Evolutionary conservation across 169 alveolate genomes (phyloP).

Genomic region (Theileria annulata): DNA sequence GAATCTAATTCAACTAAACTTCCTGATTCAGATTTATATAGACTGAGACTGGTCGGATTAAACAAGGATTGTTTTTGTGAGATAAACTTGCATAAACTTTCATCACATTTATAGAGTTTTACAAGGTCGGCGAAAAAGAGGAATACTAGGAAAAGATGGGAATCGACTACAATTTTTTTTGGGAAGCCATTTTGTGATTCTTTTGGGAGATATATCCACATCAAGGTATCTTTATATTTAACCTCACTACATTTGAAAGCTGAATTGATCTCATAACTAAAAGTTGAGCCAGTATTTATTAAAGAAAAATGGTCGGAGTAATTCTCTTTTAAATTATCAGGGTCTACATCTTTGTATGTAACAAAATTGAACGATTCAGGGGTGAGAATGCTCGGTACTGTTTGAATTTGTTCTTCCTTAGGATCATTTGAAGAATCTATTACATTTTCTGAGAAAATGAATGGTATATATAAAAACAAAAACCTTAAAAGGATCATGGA

Average conservation of each 20-base stretch:
- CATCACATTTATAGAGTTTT: too few relatives aligned
- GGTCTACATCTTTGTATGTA: not conserved
- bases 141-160: not conserved
- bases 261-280: not conserved
- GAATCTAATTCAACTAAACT: too few relatives aligned
- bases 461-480: not conserved
- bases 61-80: too few relatives aligned
- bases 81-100: too few relatives aligned
- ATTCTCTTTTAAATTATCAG: not conserved
- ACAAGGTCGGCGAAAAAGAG: too few relatives aligned
- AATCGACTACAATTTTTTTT: not conserved
- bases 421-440: not conserved
- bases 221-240: not conserved
- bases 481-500: not conserved
- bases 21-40: too few relatives aligned
- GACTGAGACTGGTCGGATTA: too few relatives aligned
- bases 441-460: not conserved
- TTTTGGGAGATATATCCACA: not conserved
- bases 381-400: not conserved
- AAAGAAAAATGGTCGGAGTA: not conserved
- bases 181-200: not conserved
- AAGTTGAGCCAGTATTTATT: not conserved
- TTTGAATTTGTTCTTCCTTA: not conserved
- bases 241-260: not conserved
- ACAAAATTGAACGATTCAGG: not conserved